These are phyloP conservation scores for Pestalotiopsis sp. DNA, from an alignment of 2,329 filamentous ascomycete species.

Conservation along the genomic window DNA sequence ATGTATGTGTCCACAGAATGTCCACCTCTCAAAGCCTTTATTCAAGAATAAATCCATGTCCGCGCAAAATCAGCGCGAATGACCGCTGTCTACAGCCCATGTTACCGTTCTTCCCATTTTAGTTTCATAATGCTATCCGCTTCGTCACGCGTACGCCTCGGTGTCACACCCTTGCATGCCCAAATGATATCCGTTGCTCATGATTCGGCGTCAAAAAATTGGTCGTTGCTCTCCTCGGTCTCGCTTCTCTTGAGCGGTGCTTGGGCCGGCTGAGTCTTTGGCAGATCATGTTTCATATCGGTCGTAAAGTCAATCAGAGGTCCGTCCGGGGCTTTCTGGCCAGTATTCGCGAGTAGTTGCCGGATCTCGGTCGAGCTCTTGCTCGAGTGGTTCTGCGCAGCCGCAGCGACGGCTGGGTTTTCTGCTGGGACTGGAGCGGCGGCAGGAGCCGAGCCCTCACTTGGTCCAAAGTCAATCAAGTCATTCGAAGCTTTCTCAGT, in stretches of 20 bases:
- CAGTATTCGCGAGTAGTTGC: constrained; percentile 45
- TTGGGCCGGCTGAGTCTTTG: constrained; percentile 24
- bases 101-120: background rate
- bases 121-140: background rate
- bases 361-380: constrained; percentile 40
- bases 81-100: constrained; percentile 1
- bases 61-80: background rate
- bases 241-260: constrained; percentile 32
- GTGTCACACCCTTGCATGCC: background rate
- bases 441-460: constrained; percentile 26
- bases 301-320: constrained; percentile 57
- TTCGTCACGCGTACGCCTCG: background rate
- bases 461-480: constrained; percentile 60
- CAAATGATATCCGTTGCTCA: background rate
- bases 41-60: background rate
- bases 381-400: constrained; percentile 11
- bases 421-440: constrained; percentile 10
- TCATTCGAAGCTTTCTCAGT: constrained; percentile 32
- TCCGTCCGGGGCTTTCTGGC: constrained; percentile 43
- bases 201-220: constrained; percentile 35
- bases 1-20: background rate
- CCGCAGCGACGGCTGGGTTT: constrained; percentile 13
- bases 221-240: constrained; percentile 36
- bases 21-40: background rate
- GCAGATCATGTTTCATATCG: constrained; percentile 53